phyloP scores from a whole-genome alignment of 306 rosid species.

The Inga oerstediana region DNA sequence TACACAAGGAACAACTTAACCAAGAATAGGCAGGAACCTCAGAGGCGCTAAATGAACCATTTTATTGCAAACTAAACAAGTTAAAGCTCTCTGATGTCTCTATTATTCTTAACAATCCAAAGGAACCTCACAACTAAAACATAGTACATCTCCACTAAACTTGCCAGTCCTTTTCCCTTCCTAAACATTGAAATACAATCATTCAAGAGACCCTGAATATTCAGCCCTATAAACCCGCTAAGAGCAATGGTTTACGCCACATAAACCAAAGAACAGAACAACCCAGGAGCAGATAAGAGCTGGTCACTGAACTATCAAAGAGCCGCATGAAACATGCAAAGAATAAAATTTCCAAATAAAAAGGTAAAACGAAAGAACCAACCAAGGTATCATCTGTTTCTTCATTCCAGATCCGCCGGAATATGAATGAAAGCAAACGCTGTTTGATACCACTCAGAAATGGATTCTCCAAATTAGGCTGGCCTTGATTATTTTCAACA shows the following conservation, averaged over 20 bases:
- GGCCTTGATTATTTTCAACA: conserved; percentile 60
- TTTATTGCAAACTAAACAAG: background rate
- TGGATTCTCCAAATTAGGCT: conserved; percentile 48
- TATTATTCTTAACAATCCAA: background rate
- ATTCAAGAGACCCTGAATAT: background rate
- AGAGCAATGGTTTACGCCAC: background rate
- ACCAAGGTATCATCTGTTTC: conserved; percentile 80
- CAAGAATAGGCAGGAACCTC: background rate
- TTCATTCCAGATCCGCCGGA: conserved; percentile 84
- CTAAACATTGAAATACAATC: background rate
- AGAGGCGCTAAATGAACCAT: background rate
- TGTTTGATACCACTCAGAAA: conserved; percentile 90
- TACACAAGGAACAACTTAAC: no score
- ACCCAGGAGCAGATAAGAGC: background rate
- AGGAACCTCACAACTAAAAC: background rate
- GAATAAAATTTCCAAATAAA: conserved; percentile 26
- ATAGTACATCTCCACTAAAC: background rate
- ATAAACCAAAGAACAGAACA: background rate
- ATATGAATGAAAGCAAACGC: conserved; percentile 91
- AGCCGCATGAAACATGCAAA: conserved; percentile 29
- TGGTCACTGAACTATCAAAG: background rate
- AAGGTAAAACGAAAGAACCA: conserved; percentile 46
- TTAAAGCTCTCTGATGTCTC: background rate
- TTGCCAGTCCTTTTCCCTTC: background rate
- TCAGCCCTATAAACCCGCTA: background rate